These are phyloP conservation scores for Zasmidium cellare DNA, from an alignment of 2,329 filamentous ascomycete species.

Conservation along the genomic window DNA sequence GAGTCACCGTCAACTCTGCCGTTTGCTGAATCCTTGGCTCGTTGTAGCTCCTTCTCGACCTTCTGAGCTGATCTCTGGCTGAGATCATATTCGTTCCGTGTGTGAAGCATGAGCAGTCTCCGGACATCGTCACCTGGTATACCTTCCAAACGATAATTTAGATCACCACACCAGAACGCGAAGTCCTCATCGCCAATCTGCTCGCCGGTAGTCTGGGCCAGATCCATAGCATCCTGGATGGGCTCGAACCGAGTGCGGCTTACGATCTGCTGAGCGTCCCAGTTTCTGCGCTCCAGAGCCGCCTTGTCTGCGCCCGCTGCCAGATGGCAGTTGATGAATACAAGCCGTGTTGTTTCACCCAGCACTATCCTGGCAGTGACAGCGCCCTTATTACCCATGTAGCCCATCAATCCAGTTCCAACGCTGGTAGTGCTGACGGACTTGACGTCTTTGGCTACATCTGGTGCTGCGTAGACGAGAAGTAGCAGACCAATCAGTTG, in stretches of 20 bases:
- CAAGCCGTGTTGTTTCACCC: conserved; percentile 83
- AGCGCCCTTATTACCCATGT: conserved; percentile 95
- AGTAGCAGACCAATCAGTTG: conserved; percentile 85
- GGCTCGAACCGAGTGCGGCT: conserved; percentile 76
- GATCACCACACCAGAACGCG: conserved; percentile 92
- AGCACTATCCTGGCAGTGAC: conserved; percentile 78
- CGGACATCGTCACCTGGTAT: conserved; percentile 89
- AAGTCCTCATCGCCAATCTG: conserved; percentile 88
- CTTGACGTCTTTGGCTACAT: conserved; percentile 71
- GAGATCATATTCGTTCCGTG: conserved; percentile 72
- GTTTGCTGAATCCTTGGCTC: conserved; percentile 27
- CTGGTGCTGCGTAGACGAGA: conserved; percentile 80
- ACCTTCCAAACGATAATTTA: conserved; percentile 90
- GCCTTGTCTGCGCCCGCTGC: conserved; percentile 80
- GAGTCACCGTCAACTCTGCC: conserved; percentile 6
- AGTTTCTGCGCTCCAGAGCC: conserved; percentile 79
- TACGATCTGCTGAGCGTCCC: conserved; percentile 81
- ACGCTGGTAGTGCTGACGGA: conserved; percentile 80
- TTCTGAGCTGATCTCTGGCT: conserved; percentile 36
- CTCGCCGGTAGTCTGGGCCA: conserved; percentile 59
- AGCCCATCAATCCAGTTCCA: conserved; percentile 86
- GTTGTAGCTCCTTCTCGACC: conserved; percentile 37
- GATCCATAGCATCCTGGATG: conserved; percentile 64
- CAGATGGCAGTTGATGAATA: conserved; percentile 90
- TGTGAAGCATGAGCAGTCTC: conserved; percentile 78